A percentile compares a stretch with the other conserved stretches of the same genome.
These are phyloP conservation scores for Aspergillus fischeri DNA, from an alignment of 2,329 filamentous ascomycete genomes.

Conservation along the genomic window DNA sequence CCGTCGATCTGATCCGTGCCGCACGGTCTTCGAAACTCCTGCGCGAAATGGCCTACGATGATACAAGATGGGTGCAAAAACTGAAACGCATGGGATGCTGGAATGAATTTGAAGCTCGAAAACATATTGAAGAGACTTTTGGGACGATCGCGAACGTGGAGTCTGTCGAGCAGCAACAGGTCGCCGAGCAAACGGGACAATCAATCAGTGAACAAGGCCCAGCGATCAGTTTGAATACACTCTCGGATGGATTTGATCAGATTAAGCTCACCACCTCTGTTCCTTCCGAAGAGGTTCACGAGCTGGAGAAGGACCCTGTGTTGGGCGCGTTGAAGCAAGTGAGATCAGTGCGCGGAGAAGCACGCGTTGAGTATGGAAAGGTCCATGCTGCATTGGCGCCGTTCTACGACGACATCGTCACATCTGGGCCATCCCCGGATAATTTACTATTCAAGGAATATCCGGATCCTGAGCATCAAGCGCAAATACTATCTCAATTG, in stretches of 20 bases:
- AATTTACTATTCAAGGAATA: slow-evolving; percentile 83
- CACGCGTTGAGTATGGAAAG: slow-evolving; percentile 84
- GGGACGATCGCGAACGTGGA: slow-evolving; percentile 26
- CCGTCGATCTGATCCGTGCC: slow-evolving; percentile 79
- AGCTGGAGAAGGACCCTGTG: slow-evolving; percentile 59
- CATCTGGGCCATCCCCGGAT: slow-evolving; percentile 66
- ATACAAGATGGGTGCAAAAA: slow-evolving; percentile 87
- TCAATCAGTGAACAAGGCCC: slow-evolving; percentile 14
- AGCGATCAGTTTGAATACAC: slow-evolving; percentile 26
- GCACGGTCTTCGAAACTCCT: slow-evolving; percentile 80
- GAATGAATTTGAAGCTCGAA: slow-evolving; percentile 83
- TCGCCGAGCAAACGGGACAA: slow-evolving; percentile 12
- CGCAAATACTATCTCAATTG: slow-evolving; percentile 80
- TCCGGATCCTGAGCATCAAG: slow-evolving; percentile 82
- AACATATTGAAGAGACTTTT: slow-evolving; percentile 68
- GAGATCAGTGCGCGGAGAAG: slow-evolving; percentile 76
- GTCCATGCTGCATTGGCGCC: slow-evolving; percentile 84
- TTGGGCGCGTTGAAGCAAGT: slow-evolving; percentile 66
- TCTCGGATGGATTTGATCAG: slow-evolving; percentile 75
- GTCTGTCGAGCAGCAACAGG: slow-evolving; percentile 25
- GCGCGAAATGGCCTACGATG: slow-evolving; percentile 98
- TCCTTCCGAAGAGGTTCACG: slow-evolving; percentile 23
- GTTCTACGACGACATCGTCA: slow-evolving; percentile 79
- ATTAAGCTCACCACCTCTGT: slow-evolving; percentile 53
- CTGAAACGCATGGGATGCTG: slow-evolving; percentile 85